These are phyloP conservation scores for Hericium erinaceus DNA, from an alignment of 768 basidiomycete genomes.

Conservation along the genomic window DNA sequence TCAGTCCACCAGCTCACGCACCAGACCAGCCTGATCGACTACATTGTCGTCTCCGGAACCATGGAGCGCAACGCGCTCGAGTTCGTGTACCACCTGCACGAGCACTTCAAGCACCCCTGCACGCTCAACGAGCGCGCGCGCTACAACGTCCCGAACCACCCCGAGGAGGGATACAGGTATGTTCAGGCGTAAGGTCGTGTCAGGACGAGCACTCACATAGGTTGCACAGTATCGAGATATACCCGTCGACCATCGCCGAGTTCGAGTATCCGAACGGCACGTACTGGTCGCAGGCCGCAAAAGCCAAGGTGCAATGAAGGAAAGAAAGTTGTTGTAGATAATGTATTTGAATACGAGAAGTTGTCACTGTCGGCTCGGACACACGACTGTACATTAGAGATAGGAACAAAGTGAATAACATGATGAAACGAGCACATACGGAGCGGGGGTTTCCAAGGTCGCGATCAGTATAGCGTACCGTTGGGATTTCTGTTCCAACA, in stretches of 20 bases:
- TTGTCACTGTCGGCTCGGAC: too few relatives aligned
- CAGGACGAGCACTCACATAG: not conserved
- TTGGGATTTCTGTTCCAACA: too few relatives aligned
- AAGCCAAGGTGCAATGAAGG: not conserved
- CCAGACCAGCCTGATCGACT: slow-evolving; percentile 70
- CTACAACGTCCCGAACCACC: slow-evolving; percentile 77
- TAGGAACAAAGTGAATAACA: too few relatives aligned
- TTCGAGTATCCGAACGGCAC: slow-evolving; percentile 82
- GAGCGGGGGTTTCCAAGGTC: too few relatives aligned
- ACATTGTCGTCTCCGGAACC: slow-evolving; percentile 81
- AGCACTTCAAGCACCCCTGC: slow-evolving; percentile 84
- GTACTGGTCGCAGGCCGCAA: slow-evolving; percentile 51
- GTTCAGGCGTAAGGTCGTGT: slow-evolving; percentile 6
- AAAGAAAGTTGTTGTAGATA: not conserved
- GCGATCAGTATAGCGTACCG: too few relatives aligned
- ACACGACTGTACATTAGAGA: too few relatives aligned
- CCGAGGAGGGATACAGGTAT: slow-evolving; percentile 73
- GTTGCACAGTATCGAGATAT: slow-evolving; percentile 74
- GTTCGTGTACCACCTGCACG: slow-evolving; percentile 86
- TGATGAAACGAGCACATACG: too few relatives aligned
- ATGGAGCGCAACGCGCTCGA: slow-evolving; percentile 95
- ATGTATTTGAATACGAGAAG: too few relatives aligned
- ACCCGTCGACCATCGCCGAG: slow-evolving; percentile 66
- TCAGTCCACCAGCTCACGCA: not conserved
- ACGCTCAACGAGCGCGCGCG: slow-evolving; percentile 79